A percentile compares a stretch with the other conserved stretches of the same genome.
phyloP scores from a whole-genome alignment of 441 rosid genomes.

The Biscutella auriculata region DNA sequence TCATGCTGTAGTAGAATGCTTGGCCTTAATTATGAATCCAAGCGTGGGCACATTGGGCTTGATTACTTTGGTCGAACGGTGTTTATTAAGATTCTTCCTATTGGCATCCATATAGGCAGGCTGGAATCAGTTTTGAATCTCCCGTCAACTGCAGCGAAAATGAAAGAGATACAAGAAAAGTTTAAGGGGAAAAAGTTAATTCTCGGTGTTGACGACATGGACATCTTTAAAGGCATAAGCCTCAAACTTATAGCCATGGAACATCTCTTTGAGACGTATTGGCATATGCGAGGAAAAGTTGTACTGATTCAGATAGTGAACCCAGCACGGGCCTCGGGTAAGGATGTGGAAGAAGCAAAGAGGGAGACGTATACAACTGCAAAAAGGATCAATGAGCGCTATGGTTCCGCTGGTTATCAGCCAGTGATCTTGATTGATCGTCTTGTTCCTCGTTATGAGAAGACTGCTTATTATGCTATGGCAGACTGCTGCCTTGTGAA shows the following conservation, averaged over 20 bases:
- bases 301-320: slow-evolving; percentile 73
- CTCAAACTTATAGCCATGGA: slow-evolving; percentile 63
- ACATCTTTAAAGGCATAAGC: slow-evolving; percentile 73
- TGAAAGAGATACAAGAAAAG: slow-evolving; percentile 43
- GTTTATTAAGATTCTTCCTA: slow-evolving; percentile 55
- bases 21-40: slow-evolving; percentile 64
- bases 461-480: slow-evolving; percentile 57
- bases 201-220: slow-evolving; percentile 71
- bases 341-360: slow-evolving; percentile 59
- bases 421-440: slow-evolving; percentile 74
- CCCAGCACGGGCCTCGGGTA: slow-evolving; percentile 74
- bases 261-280: slow-evolving; percentile 39
- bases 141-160: slow-evolving; percentile 40
- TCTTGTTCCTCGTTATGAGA: slow-evolving; percentile 48
- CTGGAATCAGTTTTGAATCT: slow-evolving; percentile 52
- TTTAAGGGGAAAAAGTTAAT: slow-evolving; percentile 48
- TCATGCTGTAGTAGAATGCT: slow-evolving; percentile 71
- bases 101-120: slow-evolving; percentile 58
- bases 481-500: slow-evolving; percentile 73
- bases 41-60: slow-evolving; percentile 61
- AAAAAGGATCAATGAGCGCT: slow-evolving; percentile 45
- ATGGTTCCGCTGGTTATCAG: slow-evolving; percentile 47
- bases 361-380: slow-evolving; percentile 41
- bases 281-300: slow-evolving; percentile 40
- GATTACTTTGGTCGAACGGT: slow-evolving; percentile 71